Evolutionary conservation across 2,329 filamentous ascomycete genomes (phyloP).

Genomic region (Colletotrichum gloeosporioides): DNA sequence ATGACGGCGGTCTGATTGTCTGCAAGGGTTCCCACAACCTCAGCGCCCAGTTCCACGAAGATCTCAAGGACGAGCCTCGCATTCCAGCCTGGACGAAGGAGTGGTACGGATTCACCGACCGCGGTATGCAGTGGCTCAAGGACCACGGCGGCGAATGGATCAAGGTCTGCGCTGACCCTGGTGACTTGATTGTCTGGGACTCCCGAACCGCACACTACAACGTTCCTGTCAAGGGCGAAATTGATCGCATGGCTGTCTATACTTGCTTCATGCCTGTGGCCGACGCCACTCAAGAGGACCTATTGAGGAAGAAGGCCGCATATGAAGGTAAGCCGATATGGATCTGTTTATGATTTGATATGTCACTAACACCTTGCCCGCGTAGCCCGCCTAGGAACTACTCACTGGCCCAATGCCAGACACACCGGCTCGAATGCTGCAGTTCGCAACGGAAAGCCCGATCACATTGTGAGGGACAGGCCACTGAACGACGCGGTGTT

Average conservation of each 20-base stretch:
- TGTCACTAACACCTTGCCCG: fast-evolving
- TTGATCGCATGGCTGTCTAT: constrained; percentile 40
- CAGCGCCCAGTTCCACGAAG: constrained; percentile 39
- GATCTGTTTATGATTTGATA: fast-evolving
- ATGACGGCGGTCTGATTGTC: constrained; percentile 39
- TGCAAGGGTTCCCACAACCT: constrained; percentile 31
- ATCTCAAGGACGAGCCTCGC: constrained; percentile 35
- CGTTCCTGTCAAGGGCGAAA: constrained; percentile 33
- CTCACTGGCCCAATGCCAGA: constrained; percentile 47
- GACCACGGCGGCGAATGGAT: constrained; percentile 35
- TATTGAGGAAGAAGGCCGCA: constrained; percentile 44
- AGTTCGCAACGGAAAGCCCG: constrained; percentile 28
- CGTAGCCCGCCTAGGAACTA: constrained; percentile 39
- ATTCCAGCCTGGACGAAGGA: constrained; percentile 40
- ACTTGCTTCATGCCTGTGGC: constrained; percentile 46
- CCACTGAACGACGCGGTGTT: constrained; percentile 44
- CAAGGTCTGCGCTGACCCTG: constrained; percentile 46
- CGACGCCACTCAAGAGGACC: constrained; percentile 43
- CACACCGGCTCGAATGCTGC: constrained; percentile 32
- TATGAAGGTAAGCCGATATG: constrained; percentile 33
- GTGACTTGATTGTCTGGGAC: constrained; percentile 50
- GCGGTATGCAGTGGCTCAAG: constrained; percentile 40
- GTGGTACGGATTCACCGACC: constrained; percentile 39
- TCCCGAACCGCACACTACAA: constrained; percentile 53
- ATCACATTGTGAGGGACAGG: constrained; percentile 37